These are phyloP conservation scores for Fusarium algeriense DNA, from an alignment of 2,329 filamentous ascomycete species.

Conservation along the genomic window DNA sequence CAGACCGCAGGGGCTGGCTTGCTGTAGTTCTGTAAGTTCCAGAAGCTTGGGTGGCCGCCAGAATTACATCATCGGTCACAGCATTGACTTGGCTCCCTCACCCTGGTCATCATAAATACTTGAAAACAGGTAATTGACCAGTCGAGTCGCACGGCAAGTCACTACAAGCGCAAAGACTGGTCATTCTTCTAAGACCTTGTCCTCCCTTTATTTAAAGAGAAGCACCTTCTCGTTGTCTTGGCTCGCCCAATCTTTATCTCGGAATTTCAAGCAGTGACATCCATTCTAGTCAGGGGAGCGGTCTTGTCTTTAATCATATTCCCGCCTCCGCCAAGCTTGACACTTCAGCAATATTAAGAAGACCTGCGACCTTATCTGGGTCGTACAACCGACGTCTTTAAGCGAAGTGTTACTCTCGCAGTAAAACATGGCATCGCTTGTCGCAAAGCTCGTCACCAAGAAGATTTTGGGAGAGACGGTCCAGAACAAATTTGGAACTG, in stretches of 20 bases:
- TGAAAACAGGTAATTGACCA: conserved; percentile 40
- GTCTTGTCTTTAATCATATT: conserved; percentile 4
- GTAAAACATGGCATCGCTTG: conserved; percentile 62
- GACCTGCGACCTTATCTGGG: not conserved
- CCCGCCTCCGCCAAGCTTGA: conserved; percentile 4
- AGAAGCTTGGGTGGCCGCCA: conserved; percentile 22
- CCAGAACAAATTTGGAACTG: conserved; percentile 69
- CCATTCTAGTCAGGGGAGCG: conserved; percentile 14
- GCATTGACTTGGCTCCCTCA: conserved; percentile 35
- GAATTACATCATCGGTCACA: conserved; percentile 47
- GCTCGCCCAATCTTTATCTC: conserved; percentile 32
- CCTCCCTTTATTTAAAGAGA: conserved; percentile 16
- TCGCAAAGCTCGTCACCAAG: conserved; percentile 67
- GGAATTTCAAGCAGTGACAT: conserved; percentile 20
- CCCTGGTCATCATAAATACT: conserved; percentile 29
- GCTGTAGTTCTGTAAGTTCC: conserved; percentile 28
- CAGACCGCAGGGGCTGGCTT: conserved; percentile 1
- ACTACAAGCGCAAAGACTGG: conserved; percentile 6
- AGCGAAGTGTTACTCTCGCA: not conserved
- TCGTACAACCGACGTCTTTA: not conserved
- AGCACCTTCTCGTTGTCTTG: conserved; percentile 7
- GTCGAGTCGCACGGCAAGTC: conserved; percentile 7
- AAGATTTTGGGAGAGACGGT: conserved; percentile 68
- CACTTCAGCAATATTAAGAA: conserved; percentile 8
- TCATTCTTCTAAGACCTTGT: conserved; percentile 1